These are phyloP conservation scores for Phytophthora hibernalis DNA, from an alignment of 352 stramenopile genomes.

Conservation along the genomic window DNA sequence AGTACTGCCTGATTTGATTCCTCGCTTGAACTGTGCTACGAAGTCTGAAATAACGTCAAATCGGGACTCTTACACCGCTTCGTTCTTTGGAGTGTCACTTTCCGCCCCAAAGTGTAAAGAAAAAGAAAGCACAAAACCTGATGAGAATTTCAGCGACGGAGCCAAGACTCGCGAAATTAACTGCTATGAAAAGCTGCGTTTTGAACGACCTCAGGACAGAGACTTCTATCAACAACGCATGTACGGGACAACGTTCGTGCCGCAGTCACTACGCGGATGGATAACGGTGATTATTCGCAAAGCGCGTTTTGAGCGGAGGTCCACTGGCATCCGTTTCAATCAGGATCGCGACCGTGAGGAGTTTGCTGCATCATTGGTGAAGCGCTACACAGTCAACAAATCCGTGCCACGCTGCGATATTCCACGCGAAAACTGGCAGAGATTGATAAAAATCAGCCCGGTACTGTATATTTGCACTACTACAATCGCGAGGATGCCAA, in stretches of 20 bases:
- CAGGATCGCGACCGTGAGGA: constrained; percentile 62
- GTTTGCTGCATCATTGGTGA: constrained; percentile 49
- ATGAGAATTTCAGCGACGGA: constrained; percentile 4
- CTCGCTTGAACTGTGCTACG: constrained; percentile 39
- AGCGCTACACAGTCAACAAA: constrained; percentile 61
- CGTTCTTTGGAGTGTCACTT: constrained; percentile 50
- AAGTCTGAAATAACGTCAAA: constrained; percentile 37
- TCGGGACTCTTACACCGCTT: constrained; percentile 22
- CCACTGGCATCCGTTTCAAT: constrained; percentile 69
- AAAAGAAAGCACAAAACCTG: constrained; percentile 1
- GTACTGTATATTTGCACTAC: constrained; percentile 57
- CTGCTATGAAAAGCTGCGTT: constrained; percentile 54
- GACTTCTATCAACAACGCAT: constrained; percentile 61
- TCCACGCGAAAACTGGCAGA: constrained; percentile 63
- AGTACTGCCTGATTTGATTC: constrained; percentile 36
- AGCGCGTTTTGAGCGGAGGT: constrained; percentile 62
- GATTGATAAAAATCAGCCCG: constrained; percentile 45
- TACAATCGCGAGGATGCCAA: constrained; percentile 61
- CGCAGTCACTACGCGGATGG: constrained; percentile 46
- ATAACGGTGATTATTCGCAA: constrained; percentile 58
- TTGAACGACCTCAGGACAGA: constrained; percentile 44
- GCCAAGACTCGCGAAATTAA: constrained; percentile 21
- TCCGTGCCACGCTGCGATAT: constrained; percentile 62
- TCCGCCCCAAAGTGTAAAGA: constrained; percentile 25
- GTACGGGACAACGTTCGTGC: constrained; percentile 64